Evolutionary conservation across 257 asterid genomes (phyloP).

Genomic region (Ocimum tenuiflorum): DNA sequence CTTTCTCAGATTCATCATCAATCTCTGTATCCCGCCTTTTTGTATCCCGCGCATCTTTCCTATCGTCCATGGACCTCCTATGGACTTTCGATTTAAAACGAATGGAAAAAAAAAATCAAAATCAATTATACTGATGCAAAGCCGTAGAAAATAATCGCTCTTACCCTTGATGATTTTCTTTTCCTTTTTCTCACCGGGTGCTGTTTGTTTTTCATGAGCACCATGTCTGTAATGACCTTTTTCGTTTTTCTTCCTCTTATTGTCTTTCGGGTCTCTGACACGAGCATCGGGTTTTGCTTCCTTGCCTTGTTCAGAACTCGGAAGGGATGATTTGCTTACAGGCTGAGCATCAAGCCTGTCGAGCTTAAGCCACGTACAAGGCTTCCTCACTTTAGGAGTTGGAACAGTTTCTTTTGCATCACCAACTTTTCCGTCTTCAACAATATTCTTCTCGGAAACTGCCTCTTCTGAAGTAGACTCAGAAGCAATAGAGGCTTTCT

Average conservation of each 20-base stretch:
- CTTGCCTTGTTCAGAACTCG: conserved; percentile 29
- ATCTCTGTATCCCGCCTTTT: conserved; percentile 12
- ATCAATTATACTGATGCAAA: too few relatives aligned
- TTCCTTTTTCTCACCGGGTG: conserved; percentile 20
- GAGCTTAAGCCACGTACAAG: conserved; percentile 44
- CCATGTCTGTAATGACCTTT: conserved; percentile 18
- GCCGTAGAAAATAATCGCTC: neutral
- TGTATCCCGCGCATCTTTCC: too few relatives aligned
- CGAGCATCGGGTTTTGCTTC: conserved; percentile 27
- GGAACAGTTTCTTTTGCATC: conserved; percentile 29
- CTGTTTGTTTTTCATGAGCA: neutral
- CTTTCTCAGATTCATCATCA: conserved; percentile 29
- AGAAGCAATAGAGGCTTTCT: conserved; percentile 14
- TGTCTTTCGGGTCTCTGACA: conserved; percentile 16
- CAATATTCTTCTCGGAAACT: conserved; percentile 17
- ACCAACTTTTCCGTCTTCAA: conserved; percentile 14
- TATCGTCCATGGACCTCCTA: too few relatives aligned
- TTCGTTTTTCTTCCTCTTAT: conserved; percentile 36
- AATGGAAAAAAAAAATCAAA: too few relatives aligned
- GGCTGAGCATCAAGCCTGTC: conserved; percentile 32
- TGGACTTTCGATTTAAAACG: too few relatives aligned
- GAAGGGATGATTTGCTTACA: conserved; percentile 27
- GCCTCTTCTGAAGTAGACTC: conserved; percentile 24
- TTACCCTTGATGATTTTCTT: conserved; percentile 20
- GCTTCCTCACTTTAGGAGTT: conserved; percentile 39